Evolutionary conservation across 306 rosid genomes (phyloP).

Genomic region (Begonia fuchsioides): DNA sequence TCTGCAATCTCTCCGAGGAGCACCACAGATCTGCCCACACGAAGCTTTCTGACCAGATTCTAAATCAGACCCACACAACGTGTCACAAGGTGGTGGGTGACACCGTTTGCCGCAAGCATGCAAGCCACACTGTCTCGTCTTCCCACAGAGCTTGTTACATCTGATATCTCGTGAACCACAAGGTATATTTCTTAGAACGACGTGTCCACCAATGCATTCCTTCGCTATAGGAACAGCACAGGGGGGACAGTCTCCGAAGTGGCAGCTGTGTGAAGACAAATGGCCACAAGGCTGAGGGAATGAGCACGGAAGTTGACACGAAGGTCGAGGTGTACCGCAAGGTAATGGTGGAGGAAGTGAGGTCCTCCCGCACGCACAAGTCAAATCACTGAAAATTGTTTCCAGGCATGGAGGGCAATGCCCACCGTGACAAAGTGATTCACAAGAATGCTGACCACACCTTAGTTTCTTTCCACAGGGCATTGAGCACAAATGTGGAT

Average conservation of each 20-base stretch:
- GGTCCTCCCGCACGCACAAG: conserved; percentile 82
- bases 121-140: conserved; percentile 79
- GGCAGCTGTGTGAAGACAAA: conserved; percentile 81
- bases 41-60: conserved; percentile 30
- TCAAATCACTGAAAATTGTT: conserved; percentile 71
- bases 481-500: conserved; percentile 77
- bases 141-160: conserved; percentile 86
- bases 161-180: conserved; percentile 87
- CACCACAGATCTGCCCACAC: conserved; percentile 89
- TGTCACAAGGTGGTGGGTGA: conserved; percentile 74
- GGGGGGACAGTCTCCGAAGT: conserved; percentile 90
- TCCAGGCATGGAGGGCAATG: conserved; percentile 93
- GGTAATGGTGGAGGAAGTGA: conserved; percentile 86
- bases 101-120: conserved; percentile 85
- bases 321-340: conserved; percentile 73
- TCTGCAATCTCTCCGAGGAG: conserved; percentile 82
- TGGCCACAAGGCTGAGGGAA: conserved; percentile 88
- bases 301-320: conserved; percentile 77
- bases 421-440: conserved; percentile 80
- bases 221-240: conserved; percentile 86
- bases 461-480: conserved; percentile 73
- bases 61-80: conserved; percentile 13
- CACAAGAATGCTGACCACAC: conserved; percentile 87
- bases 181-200: conserved; percentile 81
- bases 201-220: conserved; percentile 90